phyloP scores from a whole-genome alignment of 176 grass and related monocot species.

The Tillandsia fasciculata region DNA sequence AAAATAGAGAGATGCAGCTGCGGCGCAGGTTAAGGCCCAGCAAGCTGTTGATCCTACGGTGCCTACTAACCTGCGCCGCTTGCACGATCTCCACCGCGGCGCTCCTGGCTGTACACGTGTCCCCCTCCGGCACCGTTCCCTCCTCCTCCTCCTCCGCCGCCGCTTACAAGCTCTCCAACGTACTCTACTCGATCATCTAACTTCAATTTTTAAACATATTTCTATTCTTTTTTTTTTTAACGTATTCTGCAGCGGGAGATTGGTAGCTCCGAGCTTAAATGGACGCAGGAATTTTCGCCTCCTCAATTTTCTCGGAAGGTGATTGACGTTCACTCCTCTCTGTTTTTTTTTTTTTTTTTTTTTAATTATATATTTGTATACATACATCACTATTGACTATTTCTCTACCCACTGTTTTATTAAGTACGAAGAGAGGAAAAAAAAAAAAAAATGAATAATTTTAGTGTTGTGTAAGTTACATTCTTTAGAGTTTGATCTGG shows the following conservation, averaged over 20 bases:
- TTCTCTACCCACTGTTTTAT: too few relatives aligned
- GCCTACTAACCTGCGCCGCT: slow-evolving; percentile 31
- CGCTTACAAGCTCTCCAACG: slow-evolving; percentile 45
- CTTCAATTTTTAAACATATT: neutral
- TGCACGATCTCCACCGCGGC: slow-evolving; percentile 26
- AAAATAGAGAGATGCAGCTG: slow-evolving; percentile 29
- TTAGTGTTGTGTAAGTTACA: neutral
- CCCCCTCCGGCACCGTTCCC: slow-evolving; percentile 4
- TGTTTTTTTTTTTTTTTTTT: too few relatives aligned
- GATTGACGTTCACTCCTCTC: neutral
- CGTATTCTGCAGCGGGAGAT: slow-evolving; percentile 36
- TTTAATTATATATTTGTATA: too few relatives aligned
- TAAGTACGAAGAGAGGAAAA: too few relatives aligned
- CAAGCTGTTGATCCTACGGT: slow-evolving; percentile 23
- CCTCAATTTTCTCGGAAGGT: slow-evolving; percentile 67
- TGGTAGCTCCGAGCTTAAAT: slow-evolving; percentile 43
- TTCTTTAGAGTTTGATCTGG: slow-evolving; percentile 8
- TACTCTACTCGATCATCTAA: neutral
- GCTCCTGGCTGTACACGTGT: slow-evolving; percentile 49
- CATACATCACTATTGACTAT: too few relatives aligned
- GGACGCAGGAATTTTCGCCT: slow-evolving; percentile 64
- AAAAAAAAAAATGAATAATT: too few relatives aligned
- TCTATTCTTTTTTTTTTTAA: neutral
- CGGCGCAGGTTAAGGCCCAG: slow-evolving; percentile 38
- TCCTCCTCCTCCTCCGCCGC: slow-evolving; percentile 14